Evolutionary conservation across 2,329 filamentous ascomycete genomes (phyloP).

Genomic region (Fusarium acutatum): DNA sequence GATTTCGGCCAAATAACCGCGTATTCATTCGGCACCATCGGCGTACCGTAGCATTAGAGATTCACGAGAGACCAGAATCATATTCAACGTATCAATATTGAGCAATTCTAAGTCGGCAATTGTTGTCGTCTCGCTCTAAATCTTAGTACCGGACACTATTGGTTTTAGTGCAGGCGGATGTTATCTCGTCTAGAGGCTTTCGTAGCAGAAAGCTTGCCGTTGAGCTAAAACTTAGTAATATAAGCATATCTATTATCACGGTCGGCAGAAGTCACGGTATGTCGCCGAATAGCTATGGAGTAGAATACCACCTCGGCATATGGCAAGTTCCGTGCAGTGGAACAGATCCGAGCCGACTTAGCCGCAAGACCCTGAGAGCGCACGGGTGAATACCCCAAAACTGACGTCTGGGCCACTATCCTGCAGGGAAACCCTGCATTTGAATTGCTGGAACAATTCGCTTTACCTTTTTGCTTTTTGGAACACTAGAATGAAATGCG

Average conservation of each 20-base stretch:
- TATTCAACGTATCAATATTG: rapidly evolving
- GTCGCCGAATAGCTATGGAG: neutral
- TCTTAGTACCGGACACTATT: neutral
- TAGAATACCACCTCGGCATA: neutral
- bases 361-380: neutral
- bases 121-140: neutral
- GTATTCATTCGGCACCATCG: neutral
- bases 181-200: neutral
- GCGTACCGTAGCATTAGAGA: neutral
- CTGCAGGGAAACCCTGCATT: neutral
- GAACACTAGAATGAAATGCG: neutral
- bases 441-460: neutral
- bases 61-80: too few species aligned
- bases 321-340: neutral
- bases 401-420: neutral
- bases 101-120: neutral
- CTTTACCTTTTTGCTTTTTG: neutral
- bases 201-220: neutral
- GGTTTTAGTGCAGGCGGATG: neutral
- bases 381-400: neutral
- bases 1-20: rapidly evolving
- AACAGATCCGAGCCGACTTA: neutral
- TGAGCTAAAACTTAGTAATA: neutral
- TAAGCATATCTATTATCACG: neutral
- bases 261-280: neutral